phyloP scores from a whole-genome alignment of 768 basidiomycete genomes.

The Phallus indusiatus region DNA sequence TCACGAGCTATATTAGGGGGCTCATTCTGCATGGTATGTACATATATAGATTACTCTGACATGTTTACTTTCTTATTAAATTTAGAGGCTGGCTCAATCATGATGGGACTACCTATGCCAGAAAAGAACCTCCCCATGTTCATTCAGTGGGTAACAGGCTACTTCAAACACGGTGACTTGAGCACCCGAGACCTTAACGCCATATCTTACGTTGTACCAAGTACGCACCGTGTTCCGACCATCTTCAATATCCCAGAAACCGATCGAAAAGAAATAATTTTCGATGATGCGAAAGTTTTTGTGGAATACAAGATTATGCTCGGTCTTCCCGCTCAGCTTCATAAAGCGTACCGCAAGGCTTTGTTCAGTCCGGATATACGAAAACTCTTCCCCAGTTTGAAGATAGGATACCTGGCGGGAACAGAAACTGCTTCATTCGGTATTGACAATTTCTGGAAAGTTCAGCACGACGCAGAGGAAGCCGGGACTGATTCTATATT shows the following conservation, averaged over 20 bases:
- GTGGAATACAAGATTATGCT: not conserved
- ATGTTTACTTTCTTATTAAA: too few relatives aligned
- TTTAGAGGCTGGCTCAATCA: conserved; percentile 21
- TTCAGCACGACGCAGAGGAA: not conserved
- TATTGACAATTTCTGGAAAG: not conserved
- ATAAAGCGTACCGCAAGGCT: not conserved
- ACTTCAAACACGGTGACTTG: conserved; percentile 27
- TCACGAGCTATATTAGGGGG: not conserved
- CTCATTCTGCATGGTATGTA: not conserved
- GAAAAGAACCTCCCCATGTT: conserved; percentile 15
- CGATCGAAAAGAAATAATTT: not conserved
- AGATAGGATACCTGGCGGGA: not conserved
- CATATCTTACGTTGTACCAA: conserved; percentile 19
- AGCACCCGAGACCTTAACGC: conserved; percentile 16
- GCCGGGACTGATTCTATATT: not conserved
- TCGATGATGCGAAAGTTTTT: not conserved
- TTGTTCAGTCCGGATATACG: not conserved
- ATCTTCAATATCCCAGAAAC: not conserved
- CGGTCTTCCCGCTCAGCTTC: not conserved
- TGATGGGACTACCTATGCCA: conserved; percentile 20
- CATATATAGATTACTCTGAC: too few relatives aligned
- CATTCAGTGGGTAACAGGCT: conserved; percentile 22
- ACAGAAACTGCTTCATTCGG: not conserved
- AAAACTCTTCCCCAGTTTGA: not conserved
- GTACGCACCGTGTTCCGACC: not conserved